Evolutionary conservation across 768 basidiomycete genomes (phyloP), one percentile per base, ranked within the genome.

Genomic region (Lentinula boryana): DNA sequence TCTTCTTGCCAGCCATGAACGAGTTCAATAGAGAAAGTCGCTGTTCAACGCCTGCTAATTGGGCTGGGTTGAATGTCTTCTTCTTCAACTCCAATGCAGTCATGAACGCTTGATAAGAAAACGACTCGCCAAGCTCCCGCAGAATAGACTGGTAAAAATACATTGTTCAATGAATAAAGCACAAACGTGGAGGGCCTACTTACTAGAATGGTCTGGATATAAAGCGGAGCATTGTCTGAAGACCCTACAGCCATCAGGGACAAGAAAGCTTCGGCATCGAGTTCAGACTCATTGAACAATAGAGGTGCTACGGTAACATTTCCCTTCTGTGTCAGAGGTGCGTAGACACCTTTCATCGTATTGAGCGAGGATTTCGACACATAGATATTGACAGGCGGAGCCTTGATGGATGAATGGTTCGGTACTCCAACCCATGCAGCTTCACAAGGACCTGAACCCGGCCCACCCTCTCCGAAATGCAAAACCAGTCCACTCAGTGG

Each of bases 161-260:
- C 31, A 8, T 23, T 5, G 18, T 27, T 60, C 51, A 3, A 27
- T 46, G 35, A 36, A 51, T 53, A 52, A 27, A 8, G 31, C 18
- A 16, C n/a, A 18, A 46, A 60, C 44, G 21, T 23, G 16, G 21
- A 10, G 9, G 1, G 33, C 12, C 15, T n/a, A 18, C 82, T 65
- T 64, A 89, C 88, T 63, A 90, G 65, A 27, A 90, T 70, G 0
- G 83, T 79, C 56, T 90, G 88, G 67, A 90, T 82, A 68, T 90
- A 90, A 0, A 90, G 68, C 0, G 88, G 89, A 0, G 86, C 81
- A 0, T 77, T 74, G 1, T 87, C 85, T 0, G 84, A 82, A 0
- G 82, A 81, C 0, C 79, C 83, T 0, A 89, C 75, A 0, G 87
- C 84, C 89, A 90, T 90, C 84, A 90, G 85, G 0, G 86, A 86